Evolutionary conservation across 176 grass and related monocot species (phyloP).

Genomic region (Eragrostis nindensis): DNA sequence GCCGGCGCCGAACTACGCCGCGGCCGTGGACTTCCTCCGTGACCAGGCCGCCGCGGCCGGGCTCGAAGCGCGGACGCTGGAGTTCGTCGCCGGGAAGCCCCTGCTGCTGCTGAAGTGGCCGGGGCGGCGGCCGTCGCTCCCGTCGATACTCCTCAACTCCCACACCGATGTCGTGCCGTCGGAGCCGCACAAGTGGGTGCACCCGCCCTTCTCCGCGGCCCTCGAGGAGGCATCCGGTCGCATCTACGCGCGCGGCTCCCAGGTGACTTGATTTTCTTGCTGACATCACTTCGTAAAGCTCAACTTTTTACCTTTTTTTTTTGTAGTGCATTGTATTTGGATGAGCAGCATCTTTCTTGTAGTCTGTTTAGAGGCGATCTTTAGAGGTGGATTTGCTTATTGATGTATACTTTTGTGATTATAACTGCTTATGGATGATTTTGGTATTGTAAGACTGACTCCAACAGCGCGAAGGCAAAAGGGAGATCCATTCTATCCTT

Average conservation of each 20-base stretch:
- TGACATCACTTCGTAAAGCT: background rate
- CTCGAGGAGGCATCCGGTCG: constrained; percentile 62
- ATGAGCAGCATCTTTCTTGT: background rate
- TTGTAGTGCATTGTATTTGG: background rate
- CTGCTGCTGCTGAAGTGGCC: constrained; percentile 82
- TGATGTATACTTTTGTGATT: background rate
- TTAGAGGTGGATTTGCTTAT: background rate
- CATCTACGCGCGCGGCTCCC: constrained; percentile 89
- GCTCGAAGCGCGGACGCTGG: constrained; percentile 72
- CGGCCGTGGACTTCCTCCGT: constrained; percentile 63
- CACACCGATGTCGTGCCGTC: constrained; percentile 96
- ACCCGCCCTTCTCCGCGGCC: constrained; percentile 81
- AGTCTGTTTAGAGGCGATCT: background rate
- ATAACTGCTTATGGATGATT: background rate
- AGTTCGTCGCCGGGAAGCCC: constrained; percentile 71
- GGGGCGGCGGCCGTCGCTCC: constrained; percentile 60
- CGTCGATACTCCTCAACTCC: constrained; percentile 84
- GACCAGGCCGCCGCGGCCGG: constrained; percentile 52
- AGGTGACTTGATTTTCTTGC: constrained; percentile 42
- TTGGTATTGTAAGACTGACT: background rate
- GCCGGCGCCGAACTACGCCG: constrained; percentile 73
- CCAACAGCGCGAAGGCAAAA: no score
- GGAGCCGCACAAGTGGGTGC: constrained; percentile 84
- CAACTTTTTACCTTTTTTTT: background rate
- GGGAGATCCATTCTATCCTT: no score